Conservation (phyloP, 1,139 yeast genomes). For the Nakaseomyces sp. region DNA sequence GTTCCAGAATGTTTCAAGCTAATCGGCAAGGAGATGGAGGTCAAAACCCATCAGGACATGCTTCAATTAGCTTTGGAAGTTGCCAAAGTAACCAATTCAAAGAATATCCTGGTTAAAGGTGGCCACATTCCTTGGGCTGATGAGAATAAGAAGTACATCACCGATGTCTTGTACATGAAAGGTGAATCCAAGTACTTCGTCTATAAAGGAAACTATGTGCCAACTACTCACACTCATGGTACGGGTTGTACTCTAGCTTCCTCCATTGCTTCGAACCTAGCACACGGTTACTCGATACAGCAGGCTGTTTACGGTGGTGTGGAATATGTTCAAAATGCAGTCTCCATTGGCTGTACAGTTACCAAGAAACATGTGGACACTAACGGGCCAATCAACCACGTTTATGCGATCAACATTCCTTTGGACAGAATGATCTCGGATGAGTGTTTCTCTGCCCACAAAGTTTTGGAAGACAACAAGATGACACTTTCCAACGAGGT, state of each 20-base stretch:
- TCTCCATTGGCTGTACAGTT: slow-evolving; percentile 42
- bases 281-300: slow-evolving; percentile 40
- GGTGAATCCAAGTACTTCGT: slow-evolving; percentile 34
- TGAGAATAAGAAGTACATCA: slow-evolving; percentile 31
- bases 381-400: slow-evolving; percentile 69
- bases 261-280: slow-evolving; percentile 68
- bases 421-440: slow-evolving; percentile 29
- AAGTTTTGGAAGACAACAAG: slow-evolving; percentile 22
- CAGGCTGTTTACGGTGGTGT: slow-evolving; percentile 50
- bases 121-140: slow-evolving; percentile 60
- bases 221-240: slow-evolving; percentile 64
- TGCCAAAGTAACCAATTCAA: slow-evolving; percentile 37
- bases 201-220: slow-evolving; percentile 43
- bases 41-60: slow-evolving; percentile 34
- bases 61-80: slow-evolving; percentile 39
- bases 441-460: slow-evolving; percentile 25
- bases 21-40: slow-evolving; percentile 19
- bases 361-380: slow-evolving; percentile 34
- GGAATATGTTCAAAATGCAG: slow-evolving; percentile 60
- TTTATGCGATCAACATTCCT: slow-evolving; percentile 33
- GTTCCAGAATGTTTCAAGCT: slow-evolving; percentile 49
- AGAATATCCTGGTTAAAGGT: slow-evolving; percentile 65
- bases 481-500: slow-evolving; percentile 14
- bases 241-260: slow-evolving; percentile 88
- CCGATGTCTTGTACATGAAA: slow-evolving; percentile 56